Base-by-base conservation (phyloP, 805 yeast genomes). In the Brettanomyces naardenensis region DNA sequence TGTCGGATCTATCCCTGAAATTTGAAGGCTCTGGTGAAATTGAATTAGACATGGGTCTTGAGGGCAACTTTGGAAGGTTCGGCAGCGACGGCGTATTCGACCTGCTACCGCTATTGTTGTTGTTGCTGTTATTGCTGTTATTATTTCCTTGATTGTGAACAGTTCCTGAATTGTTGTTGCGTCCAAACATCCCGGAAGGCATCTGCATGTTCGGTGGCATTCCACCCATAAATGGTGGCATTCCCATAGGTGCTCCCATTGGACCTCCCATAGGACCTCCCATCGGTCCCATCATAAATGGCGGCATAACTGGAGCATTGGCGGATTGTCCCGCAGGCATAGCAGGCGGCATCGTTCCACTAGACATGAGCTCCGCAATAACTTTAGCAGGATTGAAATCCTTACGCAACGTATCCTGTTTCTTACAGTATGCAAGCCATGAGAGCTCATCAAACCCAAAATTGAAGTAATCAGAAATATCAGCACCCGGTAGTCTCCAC, bases 401-500 rank as follows among this genome's bases (percentile, higher is more conserved):
- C 5, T 80, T 79, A 39, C 92, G 71, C 35, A 81, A 52, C 47
- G 77, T 79, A 57, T 89, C 95, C 54, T 89, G 96, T 57, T 86
- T 87, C 30, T 79, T 69, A 48, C 95, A 79, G 61, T 92, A 92
- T 19, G 89, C 87, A 38, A 83, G 78, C 99, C 99, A 92, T 13
- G 97, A 83, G 47, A 84, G 73, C 64, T 92, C 99, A 56, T 92
- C 95, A 55, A 92, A 92, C 2, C 98, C 98, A 53, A 78, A 92
- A 62, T 92, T 92, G 69, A 92, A 92, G 60, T 88, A 94, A 59
- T 92, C 97, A 6, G 95, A 74, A 29, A 86, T 64, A 61, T 92
- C 97, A 3, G 95, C 95, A 28, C 97, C 98, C 1, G 97, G 97
- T 46, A 84, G 78, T 55, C 98, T 74, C 99, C 99, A 92, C 6